Conservation (phyloP, 352 stramenopile genomes). For the Phytophthora sansomeana region DNA sequence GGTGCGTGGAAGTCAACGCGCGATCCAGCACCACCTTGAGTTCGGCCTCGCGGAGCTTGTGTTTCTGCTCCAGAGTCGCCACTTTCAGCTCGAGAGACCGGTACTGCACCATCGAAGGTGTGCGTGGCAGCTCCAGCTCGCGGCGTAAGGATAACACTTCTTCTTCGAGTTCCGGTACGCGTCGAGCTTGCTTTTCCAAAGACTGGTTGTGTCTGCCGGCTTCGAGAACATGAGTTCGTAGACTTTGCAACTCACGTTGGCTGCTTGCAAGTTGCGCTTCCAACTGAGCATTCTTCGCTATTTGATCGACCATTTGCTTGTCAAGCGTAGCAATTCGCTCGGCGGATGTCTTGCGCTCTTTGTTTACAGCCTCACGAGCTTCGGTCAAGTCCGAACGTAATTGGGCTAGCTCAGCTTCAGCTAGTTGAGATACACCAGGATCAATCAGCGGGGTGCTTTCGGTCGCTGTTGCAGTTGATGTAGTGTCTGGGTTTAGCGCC, state of each 20-base stretch:
- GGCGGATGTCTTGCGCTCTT: constrained; percentile 8
- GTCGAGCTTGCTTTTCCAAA: constrained; percentile 41
- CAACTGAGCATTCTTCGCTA: constrained; percentile 26
- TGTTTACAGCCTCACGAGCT: constrained; percentile 13
- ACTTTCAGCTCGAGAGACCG: constrained; percentile 76
- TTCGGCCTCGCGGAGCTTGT: constrained; percentile 77
- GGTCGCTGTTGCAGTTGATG: constrained; percentile 7
- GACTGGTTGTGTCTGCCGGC: constrained; percentile 40
- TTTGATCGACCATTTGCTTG: constrained; percentile 36
- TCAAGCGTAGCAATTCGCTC: constrained; percentile 32
- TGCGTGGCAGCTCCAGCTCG: constrained; percentile 63
- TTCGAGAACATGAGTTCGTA: constrained; percentile 36
- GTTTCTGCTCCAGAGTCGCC: constrained; percentile 79
- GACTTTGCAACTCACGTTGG: constrained; percentile 45
- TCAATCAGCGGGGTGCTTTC: constrained; percentile 3
- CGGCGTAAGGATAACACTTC: constrained; percentile 54
- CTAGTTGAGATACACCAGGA: constrained; percentile 11
- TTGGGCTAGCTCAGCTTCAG: constrained; percentile 25
- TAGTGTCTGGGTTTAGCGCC: constrained; percentile 20
- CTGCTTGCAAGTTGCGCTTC: constrained; percentile 36
- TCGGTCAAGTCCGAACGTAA: constrained; percentile 18
- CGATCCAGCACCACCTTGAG: constrained; percentile 77
- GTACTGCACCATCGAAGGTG: constrained; percentile 85
- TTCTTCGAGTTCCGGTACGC: constrained; percentile 58
- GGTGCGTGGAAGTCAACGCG: constrained; percentile 65